These are phyloP conservation scores for Fusarium stilboides DNA, from an alignment of 2,329 filamentous ascomycete species.

Conservation along the genomic window DNA sequence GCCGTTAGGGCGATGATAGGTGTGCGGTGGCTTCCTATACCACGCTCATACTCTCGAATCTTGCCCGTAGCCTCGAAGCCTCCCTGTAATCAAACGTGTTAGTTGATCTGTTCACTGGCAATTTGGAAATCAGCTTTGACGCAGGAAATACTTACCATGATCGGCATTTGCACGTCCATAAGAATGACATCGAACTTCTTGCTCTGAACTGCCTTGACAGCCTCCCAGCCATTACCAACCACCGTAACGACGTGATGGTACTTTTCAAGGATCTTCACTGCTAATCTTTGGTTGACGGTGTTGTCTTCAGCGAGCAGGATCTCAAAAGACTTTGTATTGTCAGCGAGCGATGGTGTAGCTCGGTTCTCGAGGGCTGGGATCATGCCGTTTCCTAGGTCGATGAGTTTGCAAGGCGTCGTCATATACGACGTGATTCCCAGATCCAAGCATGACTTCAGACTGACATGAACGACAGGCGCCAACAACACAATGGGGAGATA, in stretches of 20 bases:
- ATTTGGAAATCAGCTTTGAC: neutral
- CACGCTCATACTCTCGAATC: slow-evolving; percentile 94
- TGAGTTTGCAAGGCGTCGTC: slow-evolving; percentile 95
- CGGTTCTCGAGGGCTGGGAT: slow-evolving; percentile 94
- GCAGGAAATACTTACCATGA: slow-evolving; percentile 77
- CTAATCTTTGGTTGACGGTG: slow-evolving; percentile 94
- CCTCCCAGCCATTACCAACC: slow-evolving; percentile 94
- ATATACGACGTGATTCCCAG: slow-evolving; percentile 99
- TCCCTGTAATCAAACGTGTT: slow-evolving; percentile 69
- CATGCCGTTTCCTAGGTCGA: slow-evolving; percentile 96
- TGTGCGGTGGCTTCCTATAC: slow-evolving; percentile 83
- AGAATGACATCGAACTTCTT: slow-evolving; percentile 96
- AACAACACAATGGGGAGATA: slow-evolving; percentile 96
- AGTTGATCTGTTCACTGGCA: slow-evolving; percentile 45
- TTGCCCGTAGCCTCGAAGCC: slow-evolving; percentile 97
- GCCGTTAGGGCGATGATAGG: slow-evolving; percentile 97
- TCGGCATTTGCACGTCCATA: slow-evolving; percentile 99
- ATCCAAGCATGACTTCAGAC: slow-evolving; percentile 92
- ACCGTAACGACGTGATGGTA: slow-evolving; percentile 95
- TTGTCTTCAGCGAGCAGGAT: slow-evolving; percentile 98
- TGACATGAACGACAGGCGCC: slow-evolving; percentile 90
- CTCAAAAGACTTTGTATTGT: slow-evolving; percentile 95
- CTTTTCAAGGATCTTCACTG: slow-evolving; percentile 97
- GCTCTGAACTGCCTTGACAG: slow-evolving; percentile 90
- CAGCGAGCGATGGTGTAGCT: slow-evolving; percentile 89